Evolutionary conservation across 768 basidiomycete genomes (phyloP), one percentile per base, ranked within the genome.

Genomic region (Pilatotrama ljubarskyi): DNA sequence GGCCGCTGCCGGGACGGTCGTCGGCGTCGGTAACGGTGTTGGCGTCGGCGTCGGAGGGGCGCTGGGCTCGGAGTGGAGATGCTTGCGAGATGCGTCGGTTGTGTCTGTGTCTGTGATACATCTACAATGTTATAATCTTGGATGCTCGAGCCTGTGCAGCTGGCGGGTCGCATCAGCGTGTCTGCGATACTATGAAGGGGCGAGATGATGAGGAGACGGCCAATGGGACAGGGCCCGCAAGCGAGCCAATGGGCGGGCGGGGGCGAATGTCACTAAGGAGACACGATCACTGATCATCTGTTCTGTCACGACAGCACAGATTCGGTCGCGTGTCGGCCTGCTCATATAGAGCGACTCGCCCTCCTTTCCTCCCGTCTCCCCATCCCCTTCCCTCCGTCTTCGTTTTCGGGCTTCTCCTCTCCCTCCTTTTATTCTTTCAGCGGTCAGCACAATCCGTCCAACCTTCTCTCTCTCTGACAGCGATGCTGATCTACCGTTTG

Each of bases 381-480:
- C 76, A 69, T 75, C 75, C 73, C 69, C 78, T 76, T 75, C 66
- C 67, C 64, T 64, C 68, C 70, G 63, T 74, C 73, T 78, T 78
- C 74, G 68, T 71, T 71, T 64, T 65, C 69, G 76, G 74, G 70
- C 66, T 73, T 72, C 73, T 71, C 53, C 46, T 57, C 64, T 62
- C 60, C 64, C 47, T 64, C 66, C 67, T 63, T 66, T 49, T 62
- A 46, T 64, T 59, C 63, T 64, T 57, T 74, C 70, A 62, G 73
- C 73, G 80, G 83, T 85, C 61, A 69, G 81, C 29, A 32, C 77
- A 17, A 7, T 15, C 48, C 35, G 8, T 29, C 38, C 11, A 26
- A 52, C 29, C n/a, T 25, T 6, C 20, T 13, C n/a, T 29, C n/a
- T 36, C 3, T 24, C 1, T 24, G 36, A 35, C 18, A 10, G 29